A percentile compares a stretch with the other conserved stretches of the same genome.
Evolutionary conservation across 805 yeast genomes (phyloP).

Genomic region (Teunomyces aglyptinius): DNA sequence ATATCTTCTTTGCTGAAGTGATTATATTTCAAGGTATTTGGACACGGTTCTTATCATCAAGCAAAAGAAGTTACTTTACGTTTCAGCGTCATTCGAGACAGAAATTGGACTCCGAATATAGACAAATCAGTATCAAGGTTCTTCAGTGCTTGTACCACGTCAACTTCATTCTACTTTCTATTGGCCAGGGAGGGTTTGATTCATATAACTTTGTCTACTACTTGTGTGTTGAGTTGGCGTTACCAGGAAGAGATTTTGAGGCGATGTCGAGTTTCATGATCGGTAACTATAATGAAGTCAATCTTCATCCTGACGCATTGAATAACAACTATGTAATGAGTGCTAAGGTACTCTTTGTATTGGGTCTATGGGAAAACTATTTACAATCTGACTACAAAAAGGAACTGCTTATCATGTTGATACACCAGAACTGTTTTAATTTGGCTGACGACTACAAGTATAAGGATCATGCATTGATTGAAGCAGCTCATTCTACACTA

Average conservation of each 20-base stretch:
- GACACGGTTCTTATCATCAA: constrained; percentile 32
- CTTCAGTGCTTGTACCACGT: constrained; percentile 42
- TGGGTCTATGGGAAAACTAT: constrained; percentile 48
- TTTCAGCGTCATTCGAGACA: constrained; percentile 8
- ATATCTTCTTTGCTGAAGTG: constrained; percentile 46
- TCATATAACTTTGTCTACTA: constrained; percentile 60
- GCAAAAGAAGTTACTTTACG: constrained; percentile 13
- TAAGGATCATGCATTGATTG: constrained; percentile 39
- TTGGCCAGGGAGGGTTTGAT: constrained; percentile 66
- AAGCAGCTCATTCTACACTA: constrained; percentile 63
- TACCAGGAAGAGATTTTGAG: constrained; percentile 18
- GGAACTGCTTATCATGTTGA: constrained; percentile 19
- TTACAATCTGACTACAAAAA: constrained; percentile 27
- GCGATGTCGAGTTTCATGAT: constrained; percentile 25
- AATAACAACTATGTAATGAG: constrained; percentile 26
- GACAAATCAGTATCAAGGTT: constrained; percentile 26
- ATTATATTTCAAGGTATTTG: constrained; percentile 51
- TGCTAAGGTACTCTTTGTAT: constrained; percentile 43
- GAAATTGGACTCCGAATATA: constrained; percentile 23
- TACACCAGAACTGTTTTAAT: constrained; percentile 31
- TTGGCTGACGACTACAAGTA: constrained; percentile 25
- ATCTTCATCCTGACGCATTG: constrained; percentile 25
- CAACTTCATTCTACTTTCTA: constrained; percentile 48
- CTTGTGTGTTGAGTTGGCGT: constrained; percentile 43
- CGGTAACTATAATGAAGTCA: constrained; percentile 33